These are phyloP conservation scores for Penicillium palitans DNA, from an alignment of 2,329 filamentous ascomycete genomes.

Conservation along the genomic window DNA sequence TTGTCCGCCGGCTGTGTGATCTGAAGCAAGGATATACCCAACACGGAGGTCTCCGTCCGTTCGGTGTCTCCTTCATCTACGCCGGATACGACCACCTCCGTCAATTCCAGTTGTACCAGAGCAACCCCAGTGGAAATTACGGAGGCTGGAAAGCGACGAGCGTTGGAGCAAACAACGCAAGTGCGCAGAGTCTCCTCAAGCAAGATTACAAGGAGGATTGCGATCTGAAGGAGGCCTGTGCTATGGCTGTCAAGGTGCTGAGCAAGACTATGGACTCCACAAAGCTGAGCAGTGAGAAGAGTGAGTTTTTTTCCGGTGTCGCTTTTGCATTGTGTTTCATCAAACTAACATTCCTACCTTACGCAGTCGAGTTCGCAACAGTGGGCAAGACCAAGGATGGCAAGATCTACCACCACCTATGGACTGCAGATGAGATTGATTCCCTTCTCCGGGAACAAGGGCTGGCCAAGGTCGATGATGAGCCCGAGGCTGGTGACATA, in stretches of 20 bases:
- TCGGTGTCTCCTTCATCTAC: slow-evolving; percentile 99
- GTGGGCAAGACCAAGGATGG: slow-evolving; percentile 93
- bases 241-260: slow-evolving; percentile 95
- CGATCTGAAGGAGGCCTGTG: slow-evolving; percentile 91
- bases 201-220: slow-evolving; percentile 99
- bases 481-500: slow-evolving; percentile 58
- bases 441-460: slow-evolving; percentile 92
- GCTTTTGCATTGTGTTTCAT: neutral
- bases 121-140: slow-evolving; percentile 98
- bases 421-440: slow-evolving; percentile 96
- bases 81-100: slow-evolving; percentile 94
- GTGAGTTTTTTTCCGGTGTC: slow-evolving; percentile 56
- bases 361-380: slow-evolving; percentile 90
- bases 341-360: slow-evolving; percentile 21
- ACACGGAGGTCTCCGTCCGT: slow-evolving; percentile 95
- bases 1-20: slow-evolving; percentile 94
- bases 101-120: slow-evolving; percentile 98
- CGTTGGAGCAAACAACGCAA: slow-evolving; percentile 96
- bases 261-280: slow-evolving; percentile 99
- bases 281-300: slow-evolving; percentile 98
- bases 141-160: slow-evolving; percentile 99
- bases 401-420: slow-evolving; percentile 97
- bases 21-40: slow-evolving; percentile 99
- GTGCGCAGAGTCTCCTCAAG: slow-evolving; percentile 93
- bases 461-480: slow-evolving; percentile 77